Evolutionary conservation across 441 rosid genomes (phyloP).

Genomic region (Gossypium lobatum): DNA sequence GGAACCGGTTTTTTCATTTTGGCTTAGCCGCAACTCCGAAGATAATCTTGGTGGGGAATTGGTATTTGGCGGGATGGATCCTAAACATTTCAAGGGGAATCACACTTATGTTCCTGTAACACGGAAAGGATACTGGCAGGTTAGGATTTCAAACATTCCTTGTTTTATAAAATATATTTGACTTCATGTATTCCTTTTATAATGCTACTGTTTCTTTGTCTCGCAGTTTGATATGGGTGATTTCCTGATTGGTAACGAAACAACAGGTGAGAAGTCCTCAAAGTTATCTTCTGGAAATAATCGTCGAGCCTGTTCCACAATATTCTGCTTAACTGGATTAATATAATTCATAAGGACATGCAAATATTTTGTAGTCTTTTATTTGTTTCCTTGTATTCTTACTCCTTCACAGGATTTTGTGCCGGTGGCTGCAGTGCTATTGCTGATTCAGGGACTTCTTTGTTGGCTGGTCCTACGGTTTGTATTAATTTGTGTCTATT

Average conservation of each 20-base stretch:
- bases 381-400: slow-evolving; percentile 6
- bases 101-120: slow-evolving; percentile 74
- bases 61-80: slow-evolving; percentile 74
- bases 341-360: background rate
- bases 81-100: slow-evolving; percentile 60
- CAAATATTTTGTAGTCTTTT: background rate
- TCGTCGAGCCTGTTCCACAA: background rate
- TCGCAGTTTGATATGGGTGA: slow-evolving; percentile 80
- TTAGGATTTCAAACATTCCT: slow-evolving; percentile 17
- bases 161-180: background rate
- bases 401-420: slow-evolving; percentile 50
- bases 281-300: background rate
- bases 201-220: slow-evolving; percentile 7
- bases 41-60: slow-evolving; percentile 74
- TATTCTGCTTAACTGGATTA: background rate
- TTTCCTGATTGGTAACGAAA: slow-evolving; percentile 57
- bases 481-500: slow-evolving; percentile 17
- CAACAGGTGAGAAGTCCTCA: slow-evolving; percentile 47
- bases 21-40: slow-evolving; percentile 68
- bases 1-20: slow-evolving; percentile 71
- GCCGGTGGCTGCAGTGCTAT: slow-evolving; percentile 63
- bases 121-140: slow-evolving; percentile 86
- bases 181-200: background rate
- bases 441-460: slow-evolving; percentile 84
- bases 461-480: slow-evolving; percentile 83